Base-by-base conservation (phyloP, 163 green algal species). In the Scenedesmus sp. region DNA sequence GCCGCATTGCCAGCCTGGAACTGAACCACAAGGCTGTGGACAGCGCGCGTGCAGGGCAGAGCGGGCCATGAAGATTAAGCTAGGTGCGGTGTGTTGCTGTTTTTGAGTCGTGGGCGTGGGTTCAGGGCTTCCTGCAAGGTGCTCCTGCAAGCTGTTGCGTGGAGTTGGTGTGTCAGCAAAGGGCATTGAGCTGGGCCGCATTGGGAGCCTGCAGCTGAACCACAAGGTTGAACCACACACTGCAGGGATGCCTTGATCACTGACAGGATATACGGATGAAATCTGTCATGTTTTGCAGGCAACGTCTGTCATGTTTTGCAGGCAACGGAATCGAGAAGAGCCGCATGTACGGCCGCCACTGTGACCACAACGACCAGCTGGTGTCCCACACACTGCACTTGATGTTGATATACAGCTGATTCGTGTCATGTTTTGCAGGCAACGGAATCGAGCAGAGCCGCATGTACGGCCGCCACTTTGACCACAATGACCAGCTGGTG, bases 401-500 rank as follows among this genome's bases (percentile, higher is more conserved):
- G 26, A 26, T 26, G 26, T 26, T 26, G 26, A 26, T 26, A 26
- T 26, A 26, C 26, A 26, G 26, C 26, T 26, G 26, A 26, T 26
- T 26, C 26, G 26, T 26, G 26, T 26, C 26, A 26, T 26, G 26
- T 60, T 26, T 16, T 87, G 85, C 77, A 89, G 96, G 91, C 54
- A 99, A 97, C 83, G 87, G 97, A 0, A 94, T 94, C 46, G 97
- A 99, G 96, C 87, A 95, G 52, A 94, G 94, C 0, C 95, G 97
- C 34, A 91, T 99, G 62, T 99, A 98, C 88, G 98, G 98, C 9
- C 95, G 98, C 2, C 98, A 99, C 94, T 99, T 99, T 96, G 97
- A 99, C 92, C 91, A 97, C 94, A 97, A 92, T 8, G 97, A 99
- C 92, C 92, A 96, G 57, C 90, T 99, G 64, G 92, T 98, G 62